Evolutionary conservation across 2,329 filamentous ascomycete species (phyloP), one percentile per base, ranked within the genome.

Genomic region (Fusarium sp.): DNA sequence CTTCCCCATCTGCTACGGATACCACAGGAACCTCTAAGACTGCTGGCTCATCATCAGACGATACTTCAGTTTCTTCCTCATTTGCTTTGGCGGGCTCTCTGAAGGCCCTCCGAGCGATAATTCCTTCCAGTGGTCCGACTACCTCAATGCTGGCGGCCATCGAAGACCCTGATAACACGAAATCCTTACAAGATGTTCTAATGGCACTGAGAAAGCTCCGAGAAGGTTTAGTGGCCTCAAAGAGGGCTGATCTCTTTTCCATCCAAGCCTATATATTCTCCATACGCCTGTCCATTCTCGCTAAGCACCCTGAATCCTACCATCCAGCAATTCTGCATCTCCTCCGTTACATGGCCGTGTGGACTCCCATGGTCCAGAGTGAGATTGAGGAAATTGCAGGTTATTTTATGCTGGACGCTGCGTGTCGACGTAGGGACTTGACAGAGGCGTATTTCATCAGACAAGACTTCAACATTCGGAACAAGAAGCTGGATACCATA

Each of bases 201-300:
- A 88, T 92, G 74, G 93, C 95, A 5, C 90, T 98, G 77, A 90
- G 96, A 67, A 98, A 98, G 79, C 88, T 99, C 32, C 90, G 96
- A 59, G 96, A 99, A 82, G 94, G 91, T 25, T 90, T 98, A 49
- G 88, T 97, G 4, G 93, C 93, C 14, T 90, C 92, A 11, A 88
- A 89, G 55, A 89, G 94, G 21, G 83, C 86, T 37, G 92, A 97
- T 76, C 84, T 88, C 55, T 99, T 99, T 80, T 90, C 95, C 2
- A 89, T 92, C n/a, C 90, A 94, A 72, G 93, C 90, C 18, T 97
- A 98, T 80, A 89, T 97, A 67, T 98, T 98, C 84, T 93, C 93
- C 74, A 93, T 97, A 74, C 91, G 94, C 57, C 86, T 94, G 27
- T 90, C 92, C 25, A 90, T 99, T 67, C 87, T 97, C 34, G 89